phyloP scores from a whole-genome alignment of 108 stramenopile species.

The Chaetoceros tenuissimus region DNA sequence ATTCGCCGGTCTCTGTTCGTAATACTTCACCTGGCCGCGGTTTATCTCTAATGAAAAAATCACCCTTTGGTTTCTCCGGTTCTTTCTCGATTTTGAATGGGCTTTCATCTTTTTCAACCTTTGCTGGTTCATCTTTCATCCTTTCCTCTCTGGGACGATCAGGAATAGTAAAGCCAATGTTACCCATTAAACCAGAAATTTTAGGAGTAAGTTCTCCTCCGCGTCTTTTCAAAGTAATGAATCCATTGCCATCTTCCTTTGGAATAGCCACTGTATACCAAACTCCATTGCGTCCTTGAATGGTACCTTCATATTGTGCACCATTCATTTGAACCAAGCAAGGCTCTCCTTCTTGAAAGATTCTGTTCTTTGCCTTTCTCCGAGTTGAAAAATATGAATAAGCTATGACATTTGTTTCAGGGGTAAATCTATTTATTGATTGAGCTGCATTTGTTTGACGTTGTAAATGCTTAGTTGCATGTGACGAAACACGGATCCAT shows the following conservation, averaged over 20 bases:
- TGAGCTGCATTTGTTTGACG: no score
- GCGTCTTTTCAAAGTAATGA: background rate
- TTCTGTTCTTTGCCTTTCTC: no score
- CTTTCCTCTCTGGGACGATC: background rate
- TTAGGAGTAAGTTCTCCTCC: no score
- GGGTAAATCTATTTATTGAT: no score
- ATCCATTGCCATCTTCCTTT: background rate
- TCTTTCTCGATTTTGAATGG: background rate
- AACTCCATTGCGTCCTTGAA: background rate
- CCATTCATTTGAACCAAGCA: background rate
- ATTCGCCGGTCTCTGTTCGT: no score
- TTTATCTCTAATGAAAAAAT: no score
- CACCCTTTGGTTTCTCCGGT: no score
- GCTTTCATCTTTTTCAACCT: background rate
- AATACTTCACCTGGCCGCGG: no score
- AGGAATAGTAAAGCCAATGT: background rate
- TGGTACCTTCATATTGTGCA: background rate
- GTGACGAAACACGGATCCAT: no score
- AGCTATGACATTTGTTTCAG: no score
- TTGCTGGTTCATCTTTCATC: background rate
- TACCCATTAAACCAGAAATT: background rate
- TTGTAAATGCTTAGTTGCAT: no score
- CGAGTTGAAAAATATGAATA: no score
- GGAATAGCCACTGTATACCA: background rate
- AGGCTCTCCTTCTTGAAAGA: background rate